Evolutionary conservation across 441 rosid genomes (phyloP).

Genomic region (Pelargonium fulgidum): DNA sequence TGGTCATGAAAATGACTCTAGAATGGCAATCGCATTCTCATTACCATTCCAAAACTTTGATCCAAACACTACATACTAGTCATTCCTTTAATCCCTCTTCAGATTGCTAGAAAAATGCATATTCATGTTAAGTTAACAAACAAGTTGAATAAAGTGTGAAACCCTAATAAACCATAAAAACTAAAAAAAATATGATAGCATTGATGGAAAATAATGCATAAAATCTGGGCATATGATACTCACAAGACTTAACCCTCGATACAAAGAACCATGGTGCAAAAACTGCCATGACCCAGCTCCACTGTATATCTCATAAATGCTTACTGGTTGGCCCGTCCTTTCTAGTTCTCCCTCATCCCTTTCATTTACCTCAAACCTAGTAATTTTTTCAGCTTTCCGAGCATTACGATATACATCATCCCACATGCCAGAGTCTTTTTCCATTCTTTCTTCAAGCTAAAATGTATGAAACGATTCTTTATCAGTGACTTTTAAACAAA

Average conservation of each 20-base stretch:
- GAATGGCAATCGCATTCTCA: too few relatives aligned
- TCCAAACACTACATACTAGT: not conserved
- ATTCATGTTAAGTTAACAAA: not conserved
- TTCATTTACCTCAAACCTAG: constrained; percentile 78
- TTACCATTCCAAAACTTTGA: too few relatives aligned
- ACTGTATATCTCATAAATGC: constrained; percentile 84
- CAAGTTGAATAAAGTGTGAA: not conserved
- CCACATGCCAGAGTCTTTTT: constrained; percentile 61
- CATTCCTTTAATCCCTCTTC: not conserved
- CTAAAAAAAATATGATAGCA: not conserved
- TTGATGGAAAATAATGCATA: constrained; percentile 11
- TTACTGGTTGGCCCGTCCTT: constrained; percentile 88
- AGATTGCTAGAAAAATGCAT: constrained; percentile 6
- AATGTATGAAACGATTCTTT: constrained; percentile 26
- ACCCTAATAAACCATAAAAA: not conserved
- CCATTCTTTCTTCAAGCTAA: constrained; percentile 90
- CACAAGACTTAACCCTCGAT: constrained; percentile 95
- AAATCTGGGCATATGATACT: constrained; percentile 31
- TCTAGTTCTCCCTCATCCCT: constrained; percentile 99
- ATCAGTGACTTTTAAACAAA: constrained; percentile 22
- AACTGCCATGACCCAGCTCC: constrained; percentile 98
- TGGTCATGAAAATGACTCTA: too few relatives aligned
- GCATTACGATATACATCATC: constrained; percentile 87
- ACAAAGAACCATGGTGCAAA: constrained; percentile 93
- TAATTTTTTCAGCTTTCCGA: constrained; percentile 76